Base-by-base conservation (phyloP, 768 basidiomycete genomes). In the Pisolithus sp. region DNA sequence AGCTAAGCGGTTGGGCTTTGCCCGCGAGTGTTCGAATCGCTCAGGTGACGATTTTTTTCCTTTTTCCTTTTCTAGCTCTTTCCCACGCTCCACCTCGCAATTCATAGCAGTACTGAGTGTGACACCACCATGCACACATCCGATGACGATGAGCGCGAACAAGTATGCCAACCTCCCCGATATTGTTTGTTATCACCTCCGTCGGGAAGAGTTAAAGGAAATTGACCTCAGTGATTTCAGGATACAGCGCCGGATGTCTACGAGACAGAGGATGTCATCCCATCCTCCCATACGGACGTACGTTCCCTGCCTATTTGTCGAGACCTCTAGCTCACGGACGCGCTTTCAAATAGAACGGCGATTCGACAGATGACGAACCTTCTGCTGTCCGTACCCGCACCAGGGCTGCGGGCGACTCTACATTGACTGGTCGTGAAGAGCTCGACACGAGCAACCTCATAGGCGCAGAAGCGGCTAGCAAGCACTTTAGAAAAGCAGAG, bases 161-260 rank as follows among this genome's bases (percentile, higher is more conserved):
- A 95, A 95, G 65, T 95, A 93, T 63, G 85, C 90, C 10, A 82
- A 85, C 62, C 73, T 95, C 3, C 93, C 93, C n/a, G 92, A 95
- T 64, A 94, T 95, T 51, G 93, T 93, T 59, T 51, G 86, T 76
- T 28, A 21, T 40, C 42, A 47, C 30, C 20, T 24, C 17, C 20
- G 31, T 24, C 3, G 30, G 8, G 6, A 6, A 21, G 13, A 20
- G 24, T 7, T 20, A 15, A 17, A 3, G 24, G 7, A 18, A 10
- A 36, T 50, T 53, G 53, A 60, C 49, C 34, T 40, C 8, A 42
- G 34, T 42, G 51, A 9, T 49, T 40, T 30, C 61, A 95, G 92
- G 92, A 93, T 69, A 89, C 88, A 12, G 91, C 89, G 2, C 91
- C 81, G 38, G 93, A 95, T 66, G 81, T 95, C 41, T 95, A 95